Evolutionary conservation across 768 basidiomycete species (phyloP).

Genomic region (Lactarius pseudohatsudake): DNA sequence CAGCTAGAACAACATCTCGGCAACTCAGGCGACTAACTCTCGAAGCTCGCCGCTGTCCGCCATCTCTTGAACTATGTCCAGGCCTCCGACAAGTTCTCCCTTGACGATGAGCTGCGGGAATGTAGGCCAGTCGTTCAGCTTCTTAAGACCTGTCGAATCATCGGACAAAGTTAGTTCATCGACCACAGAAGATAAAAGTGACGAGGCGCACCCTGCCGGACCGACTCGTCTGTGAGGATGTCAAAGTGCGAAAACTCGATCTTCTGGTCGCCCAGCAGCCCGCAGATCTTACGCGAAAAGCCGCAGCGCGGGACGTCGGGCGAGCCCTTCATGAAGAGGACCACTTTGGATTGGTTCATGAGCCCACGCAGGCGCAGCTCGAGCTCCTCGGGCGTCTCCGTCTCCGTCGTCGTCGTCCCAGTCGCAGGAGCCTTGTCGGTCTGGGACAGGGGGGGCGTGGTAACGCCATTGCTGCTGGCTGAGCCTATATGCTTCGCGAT

Average conservation of each 20-base stretch:
- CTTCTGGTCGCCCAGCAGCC: constrained; percentile 46
- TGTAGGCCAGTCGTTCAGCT: constrained; percentile 63
- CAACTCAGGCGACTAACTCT: constrained; percentile 37
- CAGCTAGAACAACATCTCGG: neutral
- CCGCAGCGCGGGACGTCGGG: constrained; percentile 62
- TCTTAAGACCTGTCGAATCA: constrained; percentile 47
- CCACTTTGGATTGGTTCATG: constrained; percentile 68
- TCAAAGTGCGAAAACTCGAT: constrained; percentile 45
- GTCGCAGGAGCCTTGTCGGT: constrained; percentile 40
- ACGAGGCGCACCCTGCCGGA: neutral
- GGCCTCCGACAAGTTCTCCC: constrained; percentile 92
- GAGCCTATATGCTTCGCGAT: constrained; percentile 56
- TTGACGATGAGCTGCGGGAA: constrained; percentile 71
- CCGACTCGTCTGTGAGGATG: neutral
- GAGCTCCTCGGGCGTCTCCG: constrained; percentile 67
- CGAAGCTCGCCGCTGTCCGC: constrained; percentile 73
- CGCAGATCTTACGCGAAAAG: constrained; percentile 58
- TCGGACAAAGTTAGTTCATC: neutral
- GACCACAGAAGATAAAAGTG: constrained; percentile 13
- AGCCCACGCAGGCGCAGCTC: constrained; percentile 59
- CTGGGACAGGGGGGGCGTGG: constrained; percentile 45
- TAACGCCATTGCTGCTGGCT: constrained; percentile 16
- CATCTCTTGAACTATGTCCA: constrained; percentile 93
- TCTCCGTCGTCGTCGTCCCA: constrained; percentile 36
- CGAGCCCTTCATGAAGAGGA: constrained; percentile 67